A percentile compares a stretch with the other conserved stretches of the same genome.
These are phyloP conservation scores for Fistulinella prunicolor DNA, from an alignment of 768 basidiomycete genomes.

Conservation along the genomic window DNA sequence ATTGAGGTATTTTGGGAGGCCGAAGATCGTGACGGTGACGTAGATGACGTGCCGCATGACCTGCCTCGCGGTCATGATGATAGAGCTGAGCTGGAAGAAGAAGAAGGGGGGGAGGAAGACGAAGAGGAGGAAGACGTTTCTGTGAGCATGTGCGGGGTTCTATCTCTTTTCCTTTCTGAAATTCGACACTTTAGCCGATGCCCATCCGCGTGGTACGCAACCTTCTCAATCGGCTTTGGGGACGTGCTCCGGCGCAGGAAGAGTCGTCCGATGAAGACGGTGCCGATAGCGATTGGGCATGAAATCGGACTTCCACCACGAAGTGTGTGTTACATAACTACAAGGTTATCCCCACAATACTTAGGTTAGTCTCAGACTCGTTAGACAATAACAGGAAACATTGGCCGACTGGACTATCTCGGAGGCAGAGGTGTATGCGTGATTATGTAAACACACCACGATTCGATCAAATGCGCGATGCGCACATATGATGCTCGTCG, in stretches of 20 bases:
- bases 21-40: slow-evolving; percentile 29
- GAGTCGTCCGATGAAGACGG: slow-evolving; percentile 23
- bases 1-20: slow-evolving; percentile 22
- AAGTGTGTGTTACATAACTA: too few relatives aligned
- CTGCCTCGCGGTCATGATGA: slow-evolving; percentile 25
- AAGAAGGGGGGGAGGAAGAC: slow-evolving; percentile 24
- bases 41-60: slow-evolving; percentile 14
- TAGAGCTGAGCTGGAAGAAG: slow-evolving; percentile 40
- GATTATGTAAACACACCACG: too few relatives aligned
- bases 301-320: too few relatives aligned
- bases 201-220: slow-evolving; percentile 57
- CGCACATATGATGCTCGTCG: too few relatives aligned
- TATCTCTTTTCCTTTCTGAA: too few relatives aligned
- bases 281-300: too few relatives aligned
- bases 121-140: slow-evolving; percentile 40
- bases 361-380: too few relatives aligned
- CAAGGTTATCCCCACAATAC: too few relatives aligned
- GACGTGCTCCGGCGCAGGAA: slow-evolving; percentile 24
- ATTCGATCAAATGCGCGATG: too few relatives aligned
- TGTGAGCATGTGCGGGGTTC: neutral
- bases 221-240: slow-evolving; percentile 61
- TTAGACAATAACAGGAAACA: too few relatives aligned
- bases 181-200: slow-evolving; percentile 46
- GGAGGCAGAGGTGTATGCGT: too few relatives aligned
- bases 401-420: too few relatives aligned